phyloP scores from a whole-genome alignment of 768 basidiomycete species.

The Boletus fagicola region DNA sequence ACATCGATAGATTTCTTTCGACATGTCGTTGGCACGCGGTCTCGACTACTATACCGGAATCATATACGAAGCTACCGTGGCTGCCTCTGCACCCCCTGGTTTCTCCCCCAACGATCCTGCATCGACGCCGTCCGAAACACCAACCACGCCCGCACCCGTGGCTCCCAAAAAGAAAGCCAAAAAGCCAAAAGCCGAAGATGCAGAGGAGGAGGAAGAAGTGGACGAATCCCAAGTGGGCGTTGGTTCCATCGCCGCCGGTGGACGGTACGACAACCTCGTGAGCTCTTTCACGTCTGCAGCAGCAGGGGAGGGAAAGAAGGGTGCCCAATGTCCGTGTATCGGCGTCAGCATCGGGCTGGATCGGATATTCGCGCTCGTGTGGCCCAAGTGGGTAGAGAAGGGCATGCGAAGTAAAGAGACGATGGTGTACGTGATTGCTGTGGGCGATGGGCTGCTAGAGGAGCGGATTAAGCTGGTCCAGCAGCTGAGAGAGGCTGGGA shows the following conservation, averaged over 20 bases:
- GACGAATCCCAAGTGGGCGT: constrained; percentile 95
- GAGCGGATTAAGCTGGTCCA: constrained; percentile 81
- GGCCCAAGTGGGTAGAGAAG: constrained; percentile 80
- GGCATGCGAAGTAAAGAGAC: constrained; percentile 86
- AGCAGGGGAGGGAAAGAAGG: constrained; percentile 69
- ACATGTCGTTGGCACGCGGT: constrained; percentile 95
- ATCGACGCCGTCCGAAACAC: constrained; percentile 26
- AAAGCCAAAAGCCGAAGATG: constrained; percentile 43
- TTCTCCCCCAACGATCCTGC: constrained; percentile 56
- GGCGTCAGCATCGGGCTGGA: constrained; percentile 94
- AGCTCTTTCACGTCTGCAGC: constrained; percentile 86
- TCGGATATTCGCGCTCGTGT: constrained; percentile 86
- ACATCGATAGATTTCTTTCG: constrained; percentile 76
- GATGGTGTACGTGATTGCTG: constrained; percentile 90
- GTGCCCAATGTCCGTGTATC: constrained; percentile 74
- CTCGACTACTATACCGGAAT: constrained; percentile 99
- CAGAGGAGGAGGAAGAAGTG: constrained; percentile 75
- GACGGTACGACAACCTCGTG: constrained; percentile 94
- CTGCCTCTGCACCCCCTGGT: constrained; percentile 89
- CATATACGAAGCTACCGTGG: constrained; percentile 95
- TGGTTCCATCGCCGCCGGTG: constrained; percentile 99
- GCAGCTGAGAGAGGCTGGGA: constrained; percentile 79
- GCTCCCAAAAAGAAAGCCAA: constrained; percentile 40
- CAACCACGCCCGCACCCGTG: constrained; percentile 16
- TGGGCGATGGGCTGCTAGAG: constrained; percentile 83